A percentile compares a stretch with the other conserved stretches of the same genome.
Evolutionary conservation across 176 grass and related monocot genomes (phyloP).

Genomic region (Musa beccarii): DNA sequence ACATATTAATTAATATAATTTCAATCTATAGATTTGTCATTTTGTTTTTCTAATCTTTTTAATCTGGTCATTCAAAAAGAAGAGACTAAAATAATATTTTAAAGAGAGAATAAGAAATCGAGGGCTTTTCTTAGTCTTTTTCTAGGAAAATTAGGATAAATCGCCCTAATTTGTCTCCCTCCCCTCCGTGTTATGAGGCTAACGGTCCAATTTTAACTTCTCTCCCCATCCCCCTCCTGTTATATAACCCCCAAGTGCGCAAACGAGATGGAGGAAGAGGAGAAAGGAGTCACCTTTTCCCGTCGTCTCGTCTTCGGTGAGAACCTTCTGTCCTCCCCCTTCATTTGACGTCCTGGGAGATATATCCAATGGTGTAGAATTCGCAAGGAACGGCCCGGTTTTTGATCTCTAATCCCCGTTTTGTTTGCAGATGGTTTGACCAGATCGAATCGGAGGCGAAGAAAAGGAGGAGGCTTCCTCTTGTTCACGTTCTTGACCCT

Average conservation of each 20-base stretch:
- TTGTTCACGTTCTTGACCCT: background rate
- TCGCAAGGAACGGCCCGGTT: background rate
- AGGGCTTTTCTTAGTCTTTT: background rate
- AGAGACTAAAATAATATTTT: no score
- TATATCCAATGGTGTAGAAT: background rate
- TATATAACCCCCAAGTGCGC: background rate
- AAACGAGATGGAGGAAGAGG: background rate
- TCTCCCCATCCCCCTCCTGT: background rate
- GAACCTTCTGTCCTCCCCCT: background rate
- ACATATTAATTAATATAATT: no score
- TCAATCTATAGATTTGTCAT: no score
- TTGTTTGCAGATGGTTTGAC: background rate
- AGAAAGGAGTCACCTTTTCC: background rate
- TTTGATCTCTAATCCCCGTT: background rate
- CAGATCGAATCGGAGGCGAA: background rate
- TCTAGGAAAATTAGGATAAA: background rate
- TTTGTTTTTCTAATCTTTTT: no score
- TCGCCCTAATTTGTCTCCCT: background rate
- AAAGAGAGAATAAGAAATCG: no score
- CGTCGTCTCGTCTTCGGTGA: background rate
- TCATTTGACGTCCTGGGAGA: background rate
- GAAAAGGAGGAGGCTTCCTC: background rate
- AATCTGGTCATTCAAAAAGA: no score
- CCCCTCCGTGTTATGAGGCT: background rate
- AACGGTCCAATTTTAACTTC: background rate